Conservation (phyloP, 345 rosid genomes). For the Ceriops zippeliana region DNA sequence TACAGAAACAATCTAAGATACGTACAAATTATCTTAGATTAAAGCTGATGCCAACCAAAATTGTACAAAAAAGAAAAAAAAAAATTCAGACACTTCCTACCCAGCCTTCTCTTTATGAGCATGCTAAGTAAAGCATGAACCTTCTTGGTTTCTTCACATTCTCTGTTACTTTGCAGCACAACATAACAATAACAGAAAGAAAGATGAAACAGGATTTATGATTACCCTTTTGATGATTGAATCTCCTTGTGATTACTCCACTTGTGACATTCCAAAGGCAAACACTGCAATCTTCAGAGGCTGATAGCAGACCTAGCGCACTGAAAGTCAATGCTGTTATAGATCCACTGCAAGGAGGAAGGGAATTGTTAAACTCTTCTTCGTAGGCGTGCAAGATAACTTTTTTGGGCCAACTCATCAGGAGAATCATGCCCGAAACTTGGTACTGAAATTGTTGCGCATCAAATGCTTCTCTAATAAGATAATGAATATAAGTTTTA, state of each 20-base stretch:
- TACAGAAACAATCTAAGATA: too few relatives aligned
- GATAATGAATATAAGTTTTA: not conserved
- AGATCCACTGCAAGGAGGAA: constrained; percentile 32
- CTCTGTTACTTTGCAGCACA: not conserved
- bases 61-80: too few relatives aligned
- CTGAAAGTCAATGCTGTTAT: constrained; percentile 47
- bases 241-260: constrained; percentile 27
- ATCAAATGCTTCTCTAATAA: not conserved
- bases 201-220: not conserved
- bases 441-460: not conserved
- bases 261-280: constrained; percentile 45
- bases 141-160: not conserved
- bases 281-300: constrained; percentile 46
- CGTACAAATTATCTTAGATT: too few relatives aligned
- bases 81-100: too few relatives aligned
- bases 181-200: not conserved
- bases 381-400: not conserved
- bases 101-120: not conserved
- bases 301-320: constrained; percentile 38
- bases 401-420: not conserved
- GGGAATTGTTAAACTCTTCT: constrained; percentile 2
- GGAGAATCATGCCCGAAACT: not conserved
- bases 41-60: too few relatives aligned
- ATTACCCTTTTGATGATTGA: constrained; percentile 42
- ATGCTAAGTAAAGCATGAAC: not conserved